Base-by-base conservation (phyloP, 1,139 yeast species). In the Wickerhamomyces sp. region DNA sequence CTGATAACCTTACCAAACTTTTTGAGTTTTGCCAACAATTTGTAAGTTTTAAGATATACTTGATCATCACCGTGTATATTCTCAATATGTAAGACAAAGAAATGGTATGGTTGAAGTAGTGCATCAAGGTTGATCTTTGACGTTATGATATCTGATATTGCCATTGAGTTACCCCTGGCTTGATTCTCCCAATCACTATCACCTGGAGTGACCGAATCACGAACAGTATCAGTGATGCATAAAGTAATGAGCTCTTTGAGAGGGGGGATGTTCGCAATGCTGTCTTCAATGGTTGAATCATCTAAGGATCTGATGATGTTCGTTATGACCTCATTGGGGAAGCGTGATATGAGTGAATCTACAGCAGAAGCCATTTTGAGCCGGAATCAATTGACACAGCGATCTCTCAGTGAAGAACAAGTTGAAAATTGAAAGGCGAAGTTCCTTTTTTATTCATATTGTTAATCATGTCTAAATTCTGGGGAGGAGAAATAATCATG, bases 301-400 rank as follows among this genome's bases (percentile, higher is more conserved):
- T 47, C 50, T 26, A 47, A 36, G 23, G 37, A 36, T 10, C 18
- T 41, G 27, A 47, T 44, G 26, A 47, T 43, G 10, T 39, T 43
- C n/a, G 41, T 41, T 10, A 47, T 33, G 10, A 47, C 38, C 38
- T 47, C 50, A 14, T 45, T 47, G 7, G 50, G 50, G 7, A 47
- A 37, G 27, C 18, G 14, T 36, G n/a, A 27, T 18, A 18, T 18
- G 23, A 18, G 23, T 18, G 5, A 5, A 18, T 18, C 23, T 18
- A 5, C 23, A 18, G 23, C 23, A 18, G 23, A 18, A 18, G 23
- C 23, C 23, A 18, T 18, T 5, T 5, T 18, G 23, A 18, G n/a
- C n/a, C n/a, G n/a, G n/a, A n/a, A n/a, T n/a, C n/a, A n/a, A 18
- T 5, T 18, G 23, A 18, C 4, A 18, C 23, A 18, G 23, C 23